phyloP scores from a whole-genome alignment of 371 early-diverging fungal species.

The Mortierella sp. region DNA sequence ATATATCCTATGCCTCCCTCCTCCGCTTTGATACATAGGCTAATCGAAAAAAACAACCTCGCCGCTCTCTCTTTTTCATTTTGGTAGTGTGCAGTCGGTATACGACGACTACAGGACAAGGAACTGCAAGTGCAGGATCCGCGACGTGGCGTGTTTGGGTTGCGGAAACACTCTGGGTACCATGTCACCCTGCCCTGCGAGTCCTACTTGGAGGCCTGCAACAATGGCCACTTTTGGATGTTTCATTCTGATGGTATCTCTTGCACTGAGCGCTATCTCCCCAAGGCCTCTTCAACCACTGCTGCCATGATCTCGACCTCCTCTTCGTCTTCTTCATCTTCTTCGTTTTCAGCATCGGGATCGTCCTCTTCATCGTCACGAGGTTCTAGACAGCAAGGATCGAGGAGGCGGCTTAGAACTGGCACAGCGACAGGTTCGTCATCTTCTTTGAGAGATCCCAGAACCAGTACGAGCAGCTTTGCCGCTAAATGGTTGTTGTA shows the following conservation, averaged over 20 bases:
- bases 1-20: too few species aligned
- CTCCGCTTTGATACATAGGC: too few species aligned
- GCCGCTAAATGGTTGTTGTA: slow-evolving; percentile 18
- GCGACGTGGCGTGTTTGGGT: slow-evolving; percentile 94
- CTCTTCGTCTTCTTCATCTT: neutral
- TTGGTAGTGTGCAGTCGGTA: slow-evolving; percentile 84
- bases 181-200: slow-evolving; percentile 96
- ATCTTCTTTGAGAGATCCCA: slow-evolving; percentile 12
- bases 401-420: neutral
- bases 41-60: too few species aligned
- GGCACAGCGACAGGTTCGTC: slow-evolving; percentile 1
- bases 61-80: neutral
- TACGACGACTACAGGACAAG: slow-evolving; percentile 93
- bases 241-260: slow-evolving; percentile 89
- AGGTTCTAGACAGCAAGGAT: neutral
- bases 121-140: slow-evolving; percentile 92
- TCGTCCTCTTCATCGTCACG: slow-evolving; percentile 15
- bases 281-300: slow-evolving; percentile 22
- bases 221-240: slow-evolving; percentile 99
- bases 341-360: neutral
- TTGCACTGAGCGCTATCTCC: slow-evolving; percentile 48
- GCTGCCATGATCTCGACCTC: neutral
- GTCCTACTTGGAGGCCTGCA: slow-evolving; percentile 90
- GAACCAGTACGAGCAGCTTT: slow-evolving; percentile 46
- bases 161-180: slow-evolving; percentile 97